A percentile compares a stretch with the other conserved stretches of the same genome.
phyloP scores from a whole-genome alignment of 2,329 filamentous ascomycete species.

The Botryotinia calthae region DNA sequence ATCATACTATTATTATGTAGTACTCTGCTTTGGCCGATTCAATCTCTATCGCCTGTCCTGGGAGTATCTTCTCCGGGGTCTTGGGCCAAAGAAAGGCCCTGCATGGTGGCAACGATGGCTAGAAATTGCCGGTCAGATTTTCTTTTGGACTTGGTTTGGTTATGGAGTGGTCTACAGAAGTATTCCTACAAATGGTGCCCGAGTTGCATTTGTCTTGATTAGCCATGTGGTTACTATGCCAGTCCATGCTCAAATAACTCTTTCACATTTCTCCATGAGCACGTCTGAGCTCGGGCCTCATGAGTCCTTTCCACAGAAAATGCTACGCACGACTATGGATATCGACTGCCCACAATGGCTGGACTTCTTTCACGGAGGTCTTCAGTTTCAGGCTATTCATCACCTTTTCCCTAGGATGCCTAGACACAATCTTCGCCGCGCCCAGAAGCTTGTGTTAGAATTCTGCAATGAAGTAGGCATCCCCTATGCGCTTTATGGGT shows the following conservation, averaged over 20 bases:
- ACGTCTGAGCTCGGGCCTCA: slow-evolving; percentile 79
- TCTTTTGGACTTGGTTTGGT: slow-evolving; percentile 87
- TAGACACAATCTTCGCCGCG: slow-evolving; percentile 74
- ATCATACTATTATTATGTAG: slow-evolving; percentile 77
- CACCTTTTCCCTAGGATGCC: slow-evolving; percentile 83
- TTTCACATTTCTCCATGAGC: slow-evolving; percentile 93
- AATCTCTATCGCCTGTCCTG: slow-evolving; percentile 83
- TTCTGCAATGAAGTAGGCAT: slow-evolving; percentile 82
- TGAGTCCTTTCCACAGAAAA: slow-evolving; percentile 86
- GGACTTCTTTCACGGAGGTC: slow-evolving; percentile 82
- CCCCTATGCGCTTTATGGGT: slow-evolving; percentile 82
- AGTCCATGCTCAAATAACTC: slow-evolving; percentile 83
- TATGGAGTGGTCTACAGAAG: slow-evolving; percentile 74
- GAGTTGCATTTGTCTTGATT: slow-evolving; percentile 72
- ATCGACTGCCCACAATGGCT: slow-evolving; percentile 85
- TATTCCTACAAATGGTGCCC: slow-evolving; percentile 66
- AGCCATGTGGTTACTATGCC: slow-evolving; percentile 80
- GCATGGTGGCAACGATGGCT: slow-evolving; percentile 82
- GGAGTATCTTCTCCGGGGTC: slow-evolving; percentile 68
- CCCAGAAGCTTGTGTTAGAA: slow-evolving; percentile 72
- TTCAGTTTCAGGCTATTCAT: slow-evolving; percentile 88
- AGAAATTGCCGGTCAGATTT: slow-evolving; percentile 71
- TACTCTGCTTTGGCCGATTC: slow-evolving; percentile 79
- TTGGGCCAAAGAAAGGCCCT: slow-evolving; percentile 70
- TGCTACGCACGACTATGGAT: slow-evolving; percentile 92